Percentiles rank a stretch among this genome's conserved stretches.
Evolutionary conservation across 495 filamentous ascomycete genomes (phyloP).

Genomic region (Podospora anserina): DNA sequence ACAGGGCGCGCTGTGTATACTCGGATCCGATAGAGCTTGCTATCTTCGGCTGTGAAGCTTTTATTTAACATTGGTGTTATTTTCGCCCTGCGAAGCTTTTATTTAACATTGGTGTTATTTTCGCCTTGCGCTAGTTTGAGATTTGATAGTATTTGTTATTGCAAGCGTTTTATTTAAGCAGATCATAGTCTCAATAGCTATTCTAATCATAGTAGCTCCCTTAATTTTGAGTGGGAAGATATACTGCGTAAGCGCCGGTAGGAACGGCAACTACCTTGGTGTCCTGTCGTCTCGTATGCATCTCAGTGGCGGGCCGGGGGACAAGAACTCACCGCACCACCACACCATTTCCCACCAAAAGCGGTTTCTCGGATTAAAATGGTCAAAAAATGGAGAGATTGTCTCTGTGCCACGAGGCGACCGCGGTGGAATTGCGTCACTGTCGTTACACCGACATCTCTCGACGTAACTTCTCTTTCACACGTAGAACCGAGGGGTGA

Average conservation of each 20-base stretch:
- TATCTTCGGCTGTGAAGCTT: not conserved
- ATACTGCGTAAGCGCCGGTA: not conserved
- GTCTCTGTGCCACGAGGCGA: not conserved
- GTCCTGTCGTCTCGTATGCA: not conserved
- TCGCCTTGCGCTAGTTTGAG: not conserved
- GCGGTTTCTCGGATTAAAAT: not conserved
- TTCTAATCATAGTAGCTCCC: not conserved
- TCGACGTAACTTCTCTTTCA: not conserved
- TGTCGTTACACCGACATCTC: not conserved
- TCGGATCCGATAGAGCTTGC: not conserved
- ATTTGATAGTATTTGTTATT: not conserved
- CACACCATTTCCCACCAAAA: not conserved
- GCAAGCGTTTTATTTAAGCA: not conserved
- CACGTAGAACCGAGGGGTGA: not conserved
- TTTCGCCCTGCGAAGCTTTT: not conserved
- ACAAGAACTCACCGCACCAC: not conserved
- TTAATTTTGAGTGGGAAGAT: no score
- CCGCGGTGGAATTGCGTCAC: not conserved
- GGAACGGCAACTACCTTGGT: not conserved
- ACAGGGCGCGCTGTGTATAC: not conserved
- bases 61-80: not conserved
- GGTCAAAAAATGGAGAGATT: not conserved
- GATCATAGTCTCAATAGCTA: not conserved
- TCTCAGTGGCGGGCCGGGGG: not conserved
- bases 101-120: not conserved